Conservation (phyloP, 345 rosid species). For the Linum tenue region DNA sequence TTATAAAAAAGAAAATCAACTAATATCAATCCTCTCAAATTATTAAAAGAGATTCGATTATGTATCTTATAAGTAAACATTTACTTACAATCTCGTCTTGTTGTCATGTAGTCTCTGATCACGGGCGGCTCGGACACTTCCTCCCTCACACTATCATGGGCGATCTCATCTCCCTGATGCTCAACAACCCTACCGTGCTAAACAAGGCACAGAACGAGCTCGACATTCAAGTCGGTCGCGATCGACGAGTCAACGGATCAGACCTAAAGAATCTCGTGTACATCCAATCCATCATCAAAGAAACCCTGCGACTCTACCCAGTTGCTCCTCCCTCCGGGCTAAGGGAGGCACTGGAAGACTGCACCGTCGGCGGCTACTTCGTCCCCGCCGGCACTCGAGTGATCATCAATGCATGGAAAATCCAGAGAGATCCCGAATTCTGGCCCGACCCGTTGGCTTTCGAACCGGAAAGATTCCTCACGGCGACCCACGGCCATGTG, state of each 20-base stretch:
- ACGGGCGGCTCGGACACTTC: slow-evolving; percentile 45
- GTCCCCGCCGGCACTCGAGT: slow-evolving; percentile 39
- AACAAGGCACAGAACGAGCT: slow-evolving; percentile 45
- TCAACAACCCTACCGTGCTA: slow-evolving; percentile 32
- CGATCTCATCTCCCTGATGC: slow-evolving; percentile 44
- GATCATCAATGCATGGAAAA: slow-evolving; percentile 43
- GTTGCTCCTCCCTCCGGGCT: slow-evolving; percentile 46
- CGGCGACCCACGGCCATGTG: slow-evolving; percentile 10
- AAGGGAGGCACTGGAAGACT: slow-evolving; percentile 41
- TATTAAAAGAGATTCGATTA: no score
- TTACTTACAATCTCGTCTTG: not conserved
- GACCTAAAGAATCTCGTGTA: slow-evolving; percentile 39
- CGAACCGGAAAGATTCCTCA: slow-evolving; percentile 17
- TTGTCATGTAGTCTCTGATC: slow-evolving; percentile 32
- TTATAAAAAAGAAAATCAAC: no score
- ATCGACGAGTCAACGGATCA: slow-evolving; percentile 40
- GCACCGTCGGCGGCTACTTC: slow-evolving; percentile 35
- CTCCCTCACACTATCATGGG: slow-evolving; percentile 46
- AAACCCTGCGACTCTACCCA: slow-evolving; percentile 51
- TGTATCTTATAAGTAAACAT: no score
- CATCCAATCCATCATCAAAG: slow-evolving; percentile 55
- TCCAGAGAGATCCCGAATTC: slow-evolving; percentile 22
- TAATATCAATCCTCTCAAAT: no score
- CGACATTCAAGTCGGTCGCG: slow-evolving; percentile 35
- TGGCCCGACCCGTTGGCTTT: slow-evolving; percentile 10